A percentile compares a stretch with the other conserved stretches of the same genome.
Conservation (phyloP, 192 early-diverging fungal species). For the Diversispora epigaea region DNA sequence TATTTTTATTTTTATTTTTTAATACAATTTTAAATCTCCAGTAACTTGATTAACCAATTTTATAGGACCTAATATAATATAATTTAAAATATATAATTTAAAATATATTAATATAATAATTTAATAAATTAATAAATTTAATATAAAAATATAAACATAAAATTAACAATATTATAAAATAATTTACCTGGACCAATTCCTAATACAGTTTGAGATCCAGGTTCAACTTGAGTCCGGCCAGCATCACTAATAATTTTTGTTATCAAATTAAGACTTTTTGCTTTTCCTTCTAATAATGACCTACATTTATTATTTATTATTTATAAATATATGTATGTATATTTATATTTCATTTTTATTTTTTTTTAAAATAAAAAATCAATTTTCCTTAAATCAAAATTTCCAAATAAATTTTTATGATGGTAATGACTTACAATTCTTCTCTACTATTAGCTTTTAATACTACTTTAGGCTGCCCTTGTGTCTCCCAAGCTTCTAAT, state of each 20-base stretch:
- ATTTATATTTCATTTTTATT: neutral
- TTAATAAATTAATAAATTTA: neutral
- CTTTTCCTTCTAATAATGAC: slow-evolving; percentile 62
- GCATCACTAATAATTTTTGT: slow-evolving; percentile 86
- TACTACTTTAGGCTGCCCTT: slow-evolving; percentile 85
- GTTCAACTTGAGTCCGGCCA: slow-evolving; percentile 87
- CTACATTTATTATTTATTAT: slow-evolving; percentile 40
- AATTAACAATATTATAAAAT: no score
- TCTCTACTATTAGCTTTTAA: slow-evolving; percentile 75
- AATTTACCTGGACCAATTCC: slow-evolving; percentile 85
- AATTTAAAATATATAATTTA: no score
- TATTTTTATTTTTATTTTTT: slow-evolving; percentile 25
- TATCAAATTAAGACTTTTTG: slow-evolving; percentile 58
- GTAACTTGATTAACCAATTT: slow-evolving; percentile 43
- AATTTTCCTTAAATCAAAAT: neutral
- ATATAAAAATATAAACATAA: neutral
- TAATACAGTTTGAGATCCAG: slow-evolving; percentile 87
- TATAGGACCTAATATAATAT: slow-evolving; percentile 36
- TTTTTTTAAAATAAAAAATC: neutral
- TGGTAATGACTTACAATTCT: slow-evolving; percentile 57
- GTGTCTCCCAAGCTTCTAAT: slow-evolving; percentile 67
- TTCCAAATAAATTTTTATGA: neutral
- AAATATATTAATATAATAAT: neutral
- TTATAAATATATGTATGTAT: no score
- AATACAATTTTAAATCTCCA: slow-evolving; percentile 44